These are phyloP conservation scores for Geotrichum siamense DNA, from an alignment of 1,139 yeast genomes.

Conservation along the genomic window DNA sequence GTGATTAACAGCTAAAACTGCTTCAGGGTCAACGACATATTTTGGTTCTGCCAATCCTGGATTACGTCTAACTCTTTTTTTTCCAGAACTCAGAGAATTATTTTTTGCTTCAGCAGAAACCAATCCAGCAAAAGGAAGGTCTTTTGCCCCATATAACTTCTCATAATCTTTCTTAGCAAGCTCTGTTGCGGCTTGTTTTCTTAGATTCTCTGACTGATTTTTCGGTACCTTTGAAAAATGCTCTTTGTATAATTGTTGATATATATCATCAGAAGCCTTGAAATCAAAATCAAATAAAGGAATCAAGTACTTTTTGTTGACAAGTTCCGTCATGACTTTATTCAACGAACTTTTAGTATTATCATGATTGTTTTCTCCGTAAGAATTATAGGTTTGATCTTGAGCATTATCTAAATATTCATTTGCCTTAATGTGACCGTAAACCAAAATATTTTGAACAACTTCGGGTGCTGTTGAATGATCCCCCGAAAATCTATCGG, in stretches of 20 bases:
- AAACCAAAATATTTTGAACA: conserved; percentile 59
- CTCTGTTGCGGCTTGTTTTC: conserved; percentile 30
- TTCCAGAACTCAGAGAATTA: conserved; percentile 22
- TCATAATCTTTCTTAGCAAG: conserved; percentile 51
- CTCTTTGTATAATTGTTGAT: conserved; percentile 23
- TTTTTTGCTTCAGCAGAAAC: conserved; percentile 17
- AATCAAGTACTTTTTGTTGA: conserved; percentile 53
- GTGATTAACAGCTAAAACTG: conserved; percentile 57
- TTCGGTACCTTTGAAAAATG: conserved; percentile 21
- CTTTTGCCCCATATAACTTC: conserved; percentile 33
- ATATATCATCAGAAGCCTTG: conserved; percentile 34
- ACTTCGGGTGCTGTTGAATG: conserved; percentile 48
- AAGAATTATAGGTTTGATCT: conserved; percentile 20
- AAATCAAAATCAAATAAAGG: conserved; percentile 39
- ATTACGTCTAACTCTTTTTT: conserved; percentile 11
- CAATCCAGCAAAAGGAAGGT: conserved; percentile 23
- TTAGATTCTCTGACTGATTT: conserved; percentile 29
- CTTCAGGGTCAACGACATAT: conserved; percentile 26
- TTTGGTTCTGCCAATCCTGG: conserved; percentile 11
- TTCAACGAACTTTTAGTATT: conserved; percentile 25
- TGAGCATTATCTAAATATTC: conserved; percentile 47
- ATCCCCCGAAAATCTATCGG: conserved; percentile 36
- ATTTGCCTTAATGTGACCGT: conserved; percentile 55
- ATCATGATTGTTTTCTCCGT: conserved; percentile 27
- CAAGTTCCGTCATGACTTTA: conserved; percentile 40